Percentiles rank a stretch among this genome's conserved stretches.
Conservation (phyloP, 192 early-diverging fungal genomes). For the Backusella parvicylindrica region DNA sequence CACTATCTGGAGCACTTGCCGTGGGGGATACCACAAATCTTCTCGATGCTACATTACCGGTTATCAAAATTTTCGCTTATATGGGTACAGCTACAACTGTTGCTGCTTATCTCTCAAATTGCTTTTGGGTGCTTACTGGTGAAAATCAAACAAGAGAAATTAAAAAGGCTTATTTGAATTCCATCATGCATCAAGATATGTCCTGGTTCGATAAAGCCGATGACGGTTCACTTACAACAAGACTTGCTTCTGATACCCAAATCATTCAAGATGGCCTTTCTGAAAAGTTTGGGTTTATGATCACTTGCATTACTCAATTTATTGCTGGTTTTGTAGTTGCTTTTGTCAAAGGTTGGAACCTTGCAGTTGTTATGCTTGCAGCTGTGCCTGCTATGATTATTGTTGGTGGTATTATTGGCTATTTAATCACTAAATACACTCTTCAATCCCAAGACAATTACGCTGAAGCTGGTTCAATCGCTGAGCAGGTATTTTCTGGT, state of each 20-base stretch:
- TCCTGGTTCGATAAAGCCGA: constrained; percentile 77
- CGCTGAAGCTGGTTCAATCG: constrained; percentile 78
- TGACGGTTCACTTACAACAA: constrained; percentile 81
- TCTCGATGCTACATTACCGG: constrained; percentile 11
- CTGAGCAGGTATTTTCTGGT: constrained; percentile 75
- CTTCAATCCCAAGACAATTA: constrained; percentile 56
- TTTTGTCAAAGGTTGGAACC: constrained; percentile 40
- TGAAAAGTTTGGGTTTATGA: constrained; percentile 74
- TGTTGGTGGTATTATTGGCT: constrained; percentile 18
- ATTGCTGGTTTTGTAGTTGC: constrained; percentile 69
- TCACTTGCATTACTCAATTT: constrained; percentile 62
- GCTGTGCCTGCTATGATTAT: constrained; percentile 67
- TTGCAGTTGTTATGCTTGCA: constrained; percentile 75
- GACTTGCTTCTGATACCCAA: constrained; percentile 80
- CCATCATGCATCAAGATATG: constrained; percentile 81
- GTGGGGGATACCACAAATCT: neutral
- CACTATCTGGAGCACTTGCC: neutral
- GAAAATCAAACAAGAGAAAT: constrained; percentile 61
- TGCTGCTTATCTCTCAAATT: constrained; percentile 56
- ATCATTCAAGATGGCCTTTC: constrained; percentile 83
- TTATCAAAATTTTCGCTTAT: constrained; percentile 45
- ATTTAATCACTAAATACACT: constrained; percentile 41
- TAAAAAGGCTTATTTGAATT: constrained; percentile 64
- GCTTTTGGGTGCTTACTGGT: constrained; percentile 46
- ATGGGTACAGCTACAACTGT: constrained; percentile 54